Conservation (phyloP, 2,329 filamentous ascomycete genomes). For the Ceratocystiopsis sp. region DNA sequence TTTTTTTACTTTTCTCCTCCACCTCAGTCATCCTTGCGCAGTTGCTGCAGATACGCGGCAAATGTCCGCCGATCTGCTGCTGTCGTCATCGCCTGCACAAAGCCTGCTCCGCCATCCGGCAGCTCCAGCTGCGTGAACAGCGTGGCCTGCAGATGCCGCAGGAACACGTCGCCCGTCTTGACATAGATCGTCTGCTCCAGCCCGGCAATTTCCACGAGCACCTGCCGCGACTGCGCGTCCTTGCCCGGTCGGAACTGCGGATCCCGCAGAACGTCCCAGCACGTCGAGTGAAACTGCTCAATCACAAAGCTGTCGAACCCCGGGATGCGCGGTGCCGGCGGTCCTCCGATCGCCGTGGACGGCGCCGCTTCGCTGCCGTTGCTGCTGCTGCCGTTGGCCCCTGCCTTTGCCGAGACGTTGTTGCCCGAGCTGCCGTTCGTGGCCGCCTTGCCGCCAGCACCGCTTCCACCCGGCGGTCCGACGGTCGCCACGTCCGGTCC, state of each 20-base stretch:
- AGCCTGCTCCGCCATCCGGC: conserved; percentile 40
- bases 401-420: background rate
- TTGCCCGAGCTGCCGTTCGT: background rate
- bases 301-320: conserved; percentile 90
- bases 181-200: conserved; percentile 80
- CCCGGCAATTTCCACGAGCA: conserved; percentile 71
- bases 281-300: conserved; percentile 69
- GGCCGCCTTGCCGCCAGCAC: conserved; percentile 15
- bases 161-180: conserved; percentile 74
- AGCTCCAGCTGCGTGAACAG: conserved; percentile 48
- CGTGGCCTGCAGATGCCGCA: conserved; percentile 45
- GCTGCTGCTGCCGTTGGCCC: background rate
- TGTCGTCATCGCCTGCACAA: conserved; percentile 40
- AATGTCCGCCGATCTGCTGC: conserved; percentile 43
- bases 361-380: background rate
- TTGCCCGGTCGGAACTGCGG: conserved; percentile 58
- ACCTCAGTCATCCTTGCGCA: conserved; percentile 26
- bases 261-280: conserved; percentile 75
- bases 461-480: conserved; percentile 30
- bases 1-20: background rate
- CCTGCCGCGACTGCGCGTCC: conserved; percentile 77
- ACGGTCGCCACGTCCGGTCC: conserved; percentile 58
- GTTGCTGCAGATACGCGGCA: conserved; percentile 43
- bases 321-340: conserved; percentile 45
- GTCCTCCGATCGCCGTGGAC: conserved; percentile 12